Evolutionary conservation across 2,329 filamentous ascomycete species (phyloP).

Genomic region (Colletotrichum sublineola): DNA sequence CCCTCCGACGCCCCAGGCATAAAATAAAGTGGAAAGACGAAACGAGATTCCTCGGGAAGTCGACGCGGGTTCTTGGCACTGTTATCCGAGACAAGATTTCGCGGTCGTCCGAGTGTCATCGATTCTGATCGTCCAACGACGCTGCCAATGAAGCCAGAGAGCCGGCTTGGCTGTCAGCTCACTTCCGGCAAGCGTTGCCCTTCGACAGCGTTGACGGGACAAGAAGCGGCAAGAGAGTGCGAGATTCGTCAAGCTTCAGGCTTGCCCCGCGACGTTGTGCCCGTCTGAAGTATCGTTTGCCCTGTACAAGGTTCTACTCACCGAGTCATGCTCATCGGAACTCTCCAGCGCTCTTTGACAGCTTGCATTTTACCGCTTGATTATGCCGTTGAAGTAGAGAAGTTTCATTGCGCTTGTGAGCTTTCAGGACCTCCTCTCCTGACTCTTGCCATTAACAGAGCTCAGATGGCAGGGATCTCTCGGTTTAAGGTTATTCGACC

Average conservation of each 20-base stretch:
- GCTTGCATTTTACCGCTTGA: neutral
- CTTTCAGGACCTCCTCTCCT: neutral
- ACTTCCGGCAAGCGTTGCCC: neutral
- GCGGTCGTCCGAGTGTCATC: neutral
- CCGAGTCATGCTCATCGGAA: neutral
- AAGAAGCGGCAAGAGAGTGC: neutral
- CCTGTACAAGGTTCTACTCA: neutral
- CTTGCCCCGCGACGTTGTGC: neutral
- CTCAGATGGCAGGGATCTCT: neutral
- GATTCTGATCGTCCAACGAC: neutral
- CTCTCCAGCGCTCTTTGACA: neutral
- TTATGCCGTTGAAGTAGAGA: neutral
- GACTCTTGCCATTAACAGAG: neutral
- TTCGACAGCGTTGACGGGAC: neutral
- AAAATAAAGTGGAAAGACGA: neutral
- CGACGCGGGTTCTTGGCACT: neutral
- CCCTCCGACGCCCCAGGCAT: too few relatives aligned
- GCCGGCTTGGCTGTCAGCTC: neutral
- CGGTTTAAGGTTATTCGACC: neutral
- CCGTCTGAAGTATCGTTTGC: neutral
- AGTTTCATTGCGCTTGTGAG: neutral
- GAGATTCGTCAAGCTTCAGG: neutral
- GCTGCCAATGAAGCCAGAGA: neutral
- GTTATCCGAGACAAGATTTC: neutral
- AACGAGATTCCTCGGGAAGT: neutral